phyloP scores from a whole-genome alignment of 306 rosid genomes.

The Bauhinia variegata region DNA sequence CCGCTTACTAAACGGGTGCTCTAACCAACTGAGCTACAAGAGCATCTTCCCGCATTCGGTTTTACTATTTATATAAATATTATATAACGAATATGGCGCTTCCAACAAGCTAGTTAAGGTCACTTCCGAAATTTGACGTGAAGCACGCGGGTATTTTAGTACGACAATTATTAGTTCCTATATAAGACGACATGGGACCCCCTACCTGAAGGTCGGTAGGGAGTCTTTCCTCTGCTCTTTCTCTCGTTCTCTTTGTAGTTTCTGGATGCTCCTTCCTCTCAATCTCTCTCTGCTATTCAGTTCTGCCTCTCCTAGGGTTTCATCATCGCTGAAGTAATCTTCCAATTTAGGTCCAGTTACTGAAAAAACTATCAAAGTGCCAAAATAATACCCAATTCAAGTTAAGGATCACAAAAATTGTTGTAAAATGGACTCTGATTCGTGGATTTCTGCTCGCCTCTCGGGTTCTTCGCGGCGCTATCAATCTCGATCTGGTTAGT shows the following conservation, averaged over 20 bases:
- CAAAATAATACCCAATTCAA: not conserved
- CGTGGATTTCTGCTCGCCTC: constrained; percentile 59
- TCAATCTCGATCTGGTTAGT: constrained; percentile 68
- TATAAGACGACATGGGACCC: not conserved
- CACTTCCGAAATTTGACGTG: constrained; percentile 12
- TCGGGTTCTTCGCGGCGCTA: constrained; percentile 53
- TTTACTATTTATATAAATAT: too few relatives aligned
- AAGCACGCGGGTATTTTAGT: not conserved
- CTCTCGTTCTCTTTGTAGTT: constrained; percentile 26
- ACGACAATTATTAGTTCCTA: not conserved
- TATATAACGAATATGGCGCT: too few relatives aligned
- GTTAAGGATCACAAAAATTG: not conserved
- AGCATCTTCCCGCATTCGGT: too few relatives aligned
- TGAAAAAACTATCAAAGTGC: not conserved
- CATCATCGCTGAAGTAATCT: not conserved
- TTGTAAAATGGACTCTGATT: constrained; percentile 62
- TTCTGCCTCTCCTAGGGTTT: constrained; percentile 43
- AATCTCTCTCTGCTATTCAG: not conserved
- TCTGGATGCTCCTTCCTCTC: constrained; percentile 4
- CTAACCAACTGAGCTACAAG: constrained; percentile 80
- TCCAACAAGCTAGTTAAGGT: constrained; percentile 17
- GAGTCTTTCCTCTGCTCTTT: constrained; percentile 24
- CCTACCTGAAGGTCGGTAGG: constrained; percentile 31
- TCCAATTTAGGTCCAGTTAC: not conserved
- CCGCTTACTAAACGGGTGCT: constrained; percentile 77